phyloP scores from a whole-genome alignment of 108 stramenopile species.

The Cyclotella baltica region DNA sequence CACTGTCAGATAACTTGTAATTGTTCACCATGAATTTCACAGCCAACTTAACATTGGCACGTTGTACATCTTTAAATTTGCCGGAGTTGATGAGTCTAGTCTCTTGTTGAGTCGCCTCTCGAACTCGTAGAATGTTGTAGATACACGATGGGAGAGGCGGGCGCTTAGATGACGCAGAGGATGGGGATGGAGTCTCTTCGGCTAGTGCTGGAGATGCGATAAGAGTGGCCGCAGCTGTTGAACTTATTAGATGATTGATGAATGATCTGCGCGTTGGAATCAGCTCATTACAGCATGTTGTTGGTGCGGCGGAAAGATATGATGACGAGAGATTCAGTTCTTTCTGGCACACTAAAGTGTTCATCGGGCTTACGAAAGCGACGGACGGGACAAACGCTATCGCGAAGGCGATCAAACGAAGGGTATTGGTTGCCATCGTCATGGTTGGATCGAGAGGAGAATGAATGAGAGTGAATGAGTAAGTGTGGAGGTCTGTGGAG shows the following conservation, averaged over 20 bases:
- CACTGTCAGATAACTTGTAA: conserved; percentile 76
- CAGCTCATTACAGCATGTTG: neutral
- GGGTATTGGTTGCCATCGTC: neutral
- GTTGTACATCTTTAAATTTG: conserved; percentile 90
- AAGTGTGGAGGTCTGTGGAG: neutral
- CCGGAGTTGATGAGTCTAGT: conserved; percentile 78
- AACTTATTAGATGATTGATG: conserved; percentile 1
- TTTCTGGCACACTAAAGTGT: neutral
- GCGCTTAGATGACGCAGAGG: conserved; percentile 28
- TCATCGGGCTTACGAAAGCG: conserved; percentile 15
- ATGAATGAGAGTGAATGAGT: neutral
- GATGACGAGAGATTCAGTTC: neutral
- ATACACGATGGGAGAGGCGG: conserved; percentile 45
- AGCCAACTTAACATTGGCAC: conserved; percentile 90
- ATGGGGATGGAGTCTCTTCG: conserved; percentile 18
- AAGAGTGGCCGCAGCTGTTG: conserved; percentile 6
- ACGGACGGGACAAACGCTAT: neutral
- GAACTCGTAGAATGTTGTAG: conserved; percentile 78
- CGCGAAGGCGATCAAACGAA: neutral
- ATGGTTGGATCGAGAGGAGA: too few species aligned
- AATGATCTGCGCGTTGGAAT: conserved; percentile 25
- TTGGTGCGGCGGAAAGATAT: neutral
- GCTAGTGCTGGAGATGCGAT: conserved; percentile 26
- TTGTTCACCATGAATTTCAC: conserved; percentile 88
- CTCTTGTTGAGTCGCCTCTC: conserved; percentile 89